Percentiles rank a stretch among this genome's conserved stretches.
These are phyloP conservation scores for Globisporangium apiculatum DNA, from an alignment of 352 stramenopile genomes.

Conservation along the genomic window DNA sequence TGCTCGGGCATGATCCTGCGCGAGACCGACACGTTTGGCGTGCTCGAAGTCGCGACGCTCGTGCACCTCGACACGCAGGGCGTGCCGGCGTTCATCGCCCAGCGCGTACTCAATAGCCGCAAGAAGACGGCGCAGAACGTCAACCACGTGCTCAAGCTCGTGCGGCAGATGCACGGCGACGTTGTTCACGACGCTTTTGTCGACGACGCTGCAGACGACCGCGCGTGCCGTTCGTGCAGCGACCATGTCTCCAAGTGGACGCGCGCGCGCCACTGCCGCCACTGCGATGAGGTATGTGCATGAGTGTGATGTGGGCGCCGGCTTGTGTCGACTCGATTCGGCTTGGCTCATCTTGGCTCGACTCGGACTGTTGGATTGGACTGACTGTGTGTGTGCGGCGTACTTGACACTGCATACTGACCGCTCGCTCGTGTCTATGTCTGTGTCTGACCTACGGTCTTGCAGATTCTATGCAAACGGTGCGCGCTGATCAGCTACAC, in stretches of 20 bases:
- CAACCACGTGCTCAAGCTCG: slow-evolving; percentile 62
- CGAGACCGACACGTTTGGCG: slow-evolving; percentile 44
- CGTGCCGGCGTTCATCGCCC: slow-evolving; percentile 36
- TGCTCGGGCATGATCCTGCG: slow-evolving; percentile 52
- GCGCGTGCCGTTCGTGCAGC: slow-evolving; percentile 42
- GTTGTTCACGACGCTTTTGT: slow-evolving; percentile 10
- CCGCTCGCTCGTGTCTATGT: neutral
- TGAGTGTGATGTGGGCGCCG: too few species aligned
- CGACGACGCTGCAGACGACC: slow-evolving; percentile 12
- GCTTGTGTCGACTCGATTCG: too few species aligned
- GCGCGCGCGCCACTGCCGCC: slow-evolving; percentile 46
- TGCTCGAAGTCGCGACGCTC: slow-evolving; percentile 51
- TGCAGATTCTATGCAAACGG: slow-evolving; percentile 55
- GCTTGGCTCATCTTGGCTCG: too few species aligned
- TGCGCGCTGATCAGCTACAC: slow-evolving; percentile 42
- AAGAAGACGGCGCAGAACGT: slow-evolving; percentile 44
- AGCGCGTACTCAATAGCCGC: slow-evolving; percentile 31
- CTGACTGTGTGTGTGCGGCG: neutral
- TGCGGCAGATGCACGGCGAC: slow-evolving; percentile 25
- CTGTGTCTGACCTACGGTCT: neutral
- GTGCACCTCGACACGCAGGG: slow-evolving; percentile 44
- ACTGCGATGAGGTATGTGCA: slow-evolving; percentile 28
- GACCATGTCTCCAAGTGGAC: slow-evolving; percentile 61
- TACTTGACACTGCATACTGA: neutral
- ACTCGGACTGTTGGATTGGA: too few species aligned